These are phyloP conservation scores for Colletotrichum lindemuthianum DNA, from an alignment of 2,329 filamentous ascomycete species.

Conservation along the genomic window DNA sequence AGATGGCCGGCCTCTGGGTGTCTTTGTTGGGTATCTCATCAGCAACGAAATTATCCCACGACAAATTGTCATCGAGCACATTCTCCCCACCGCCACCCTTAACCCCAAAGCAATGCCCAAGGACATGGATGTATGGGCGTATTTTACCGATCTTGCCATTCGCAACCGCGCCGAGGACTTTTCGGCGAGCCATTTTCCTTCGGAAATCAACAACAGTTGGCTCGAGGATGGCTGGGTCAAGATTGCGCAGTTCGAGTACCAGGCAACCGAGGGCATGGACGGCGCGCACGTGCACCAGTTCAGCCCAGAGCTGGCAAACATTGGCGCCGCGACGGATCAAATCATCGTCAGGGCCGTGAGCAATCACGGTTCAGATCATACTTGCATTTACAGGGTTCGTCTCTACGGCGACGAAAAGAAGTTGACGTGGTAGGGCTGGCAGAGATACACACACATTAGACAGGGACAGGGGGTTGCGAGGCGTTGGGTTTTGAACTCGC, in stretches of 20 bases:
- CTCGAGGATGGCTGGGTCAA: conserved; percentile 59
- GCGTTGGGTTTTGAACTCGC: conserved; percentile 3
- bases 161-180: conserved; percentile 55
- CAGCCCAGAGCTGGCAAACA: conserved; percentile 57
- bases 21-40: conserved; percentile 73
- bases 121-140: conserved; percentile 76
- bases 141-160: conserved; percentile 58
- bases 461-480: neutral
- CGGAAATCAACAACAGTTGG: conserved; percentile 40
- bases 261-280: conserved; percentile 53
- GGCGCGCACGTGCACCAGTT: conserved; percentile 64
- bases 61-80: conserved; percentile 78
- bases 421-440: conserved; percentile 23
- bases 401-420: conserved; percentile 59
- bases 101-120: conserved; percentile 71
- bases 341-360: conserved; percentile 64
- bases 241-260: conserved; percentile 66
- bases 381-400: conserved; percentile 73
- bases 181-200: conserved; percentile 53
- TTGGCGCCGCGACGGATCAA: conserved; percentile 60
- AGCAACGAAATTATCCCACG: conserved; percentile 70
- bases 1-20: conserved; percentile 60
- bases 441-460: neutral
- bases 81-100: conserved; percentile 68
- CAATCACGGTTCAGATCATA: conserved; percentile 71